Base-by-base conservation (phyloP, 768 basidiomycete species). In the Macrolepiota dolichaula region DNA sequence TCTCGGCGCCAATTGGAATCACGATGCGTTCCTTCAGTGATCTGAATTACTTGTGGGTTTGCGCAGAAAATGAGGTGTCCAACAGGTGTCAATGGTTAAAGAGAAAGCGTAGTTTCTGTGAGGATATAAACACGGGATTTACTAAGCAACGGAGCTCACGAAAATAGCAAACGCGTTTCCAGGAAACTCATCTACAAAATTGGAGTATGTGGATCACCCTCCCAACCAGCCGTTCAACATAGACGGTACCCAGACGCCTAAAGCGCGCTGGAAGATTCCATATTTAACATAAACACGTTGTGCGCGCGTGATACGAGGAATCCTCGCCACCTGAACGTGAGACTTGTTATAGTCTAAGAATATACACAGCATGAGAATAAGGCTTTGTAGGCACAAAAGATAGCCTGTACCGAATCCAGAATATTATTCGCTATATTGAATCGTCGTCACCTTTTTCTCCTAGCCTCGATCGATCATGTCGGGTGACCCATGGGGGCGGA, bases 171-270 rank as follows among this genome's bases (percentile, higher is more conserved):
- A 19, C 42, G 6, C n/a, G 17, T 19, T 44, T 19, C 42, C 42
- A 63, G 64, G 64, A 59, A 65, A 64, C 64, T 36, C 51, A n/a
- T 38, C 57, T 47, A 47, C 46, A 47, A 17, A 44, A 47, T 42
- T n/a, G 40, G 42, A 44, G 47, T 29, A 32, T 35, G 17, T 19
- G 32, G n/a, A 3, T 42, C 13, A 12, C 19, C 38, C 27, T n/a
- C n/a, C 36, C 47, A 50, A 15, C 46, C 49, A 25, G 13, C 29
- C 49, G 36, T 58, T 51, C 24, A 58, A 35, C 35, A 44, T 17
- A 44, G 10, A n/a, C 42, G 17, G 7, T 7, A 32, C 42, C 19
- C 42, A 15, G 10, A 19, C 42, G 42, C 17, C 5, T 0, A 44
- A 17, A 44, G 42, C 9, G n/a, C 9, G n/a, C 42, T n/a, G 42